A percentile compares a stretch with the other conserved stretches of the same genome.
These are phyloP conservation scores for Lactifluus hygrophoroides DNA, from an alignment of 768 basidiomycete genomes.

Conservation along the genomic window DNA sequence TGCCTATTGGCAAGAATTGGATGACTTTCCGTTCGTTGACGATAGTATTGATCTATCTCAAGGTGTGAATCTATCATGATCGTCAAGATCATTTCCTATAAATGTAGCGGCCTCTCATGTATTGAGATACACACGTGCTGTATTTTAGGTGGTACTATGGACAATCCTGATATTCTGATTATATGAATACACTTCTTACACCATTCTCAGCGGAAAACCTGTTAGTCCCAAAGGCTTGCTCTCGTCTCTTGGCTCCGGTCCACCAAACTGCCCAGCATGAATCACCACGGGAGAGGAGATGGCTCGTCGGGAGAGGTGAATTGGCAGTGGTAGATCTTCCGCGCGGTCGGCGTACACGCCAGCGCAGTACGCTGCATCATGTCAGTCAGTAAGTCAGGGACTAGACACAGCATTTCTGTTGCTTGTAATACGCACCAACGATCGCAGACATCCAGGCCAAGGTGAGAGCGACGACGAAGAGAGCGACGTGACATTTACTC, in stretches of 20 bases:
- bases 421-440: not conserved
- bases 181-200: not conserved
- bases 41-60: not conserved
- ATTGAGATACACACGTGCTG: not conserved
- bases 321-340: not conserved
- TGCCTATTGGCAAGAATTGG: slow-evolving; percentile 17
- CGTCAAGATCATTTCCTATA: not conserved
- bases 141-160: not conserved
- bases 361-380: not conserved
- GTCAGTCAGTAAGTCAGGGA: not conserved
- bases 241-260: not conserved
- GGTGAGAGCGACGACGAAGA: not conserved
- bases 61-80: not conserved
- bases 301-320: not conserved
- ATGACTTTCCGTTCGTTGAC: slow-evolving; percentile 4
- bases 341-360: not conserved
- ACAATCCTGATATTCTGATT: not conserved
- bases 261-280: slow-evolving; percentile 1
- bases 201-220: not conserved
- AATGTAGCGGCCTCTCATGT: not conserved
- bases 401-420: not conserved
- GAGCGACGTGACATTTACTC: not conserved
- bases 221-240: not conserved
- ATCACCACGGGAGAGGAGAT: slow-evolving; percentile 3
- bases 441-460: slow-evolving; percentile 1